Base-by-base conservation (phyloP, 1,284 basidiomycete species). In the Caloboletus inedulis region DNA sequence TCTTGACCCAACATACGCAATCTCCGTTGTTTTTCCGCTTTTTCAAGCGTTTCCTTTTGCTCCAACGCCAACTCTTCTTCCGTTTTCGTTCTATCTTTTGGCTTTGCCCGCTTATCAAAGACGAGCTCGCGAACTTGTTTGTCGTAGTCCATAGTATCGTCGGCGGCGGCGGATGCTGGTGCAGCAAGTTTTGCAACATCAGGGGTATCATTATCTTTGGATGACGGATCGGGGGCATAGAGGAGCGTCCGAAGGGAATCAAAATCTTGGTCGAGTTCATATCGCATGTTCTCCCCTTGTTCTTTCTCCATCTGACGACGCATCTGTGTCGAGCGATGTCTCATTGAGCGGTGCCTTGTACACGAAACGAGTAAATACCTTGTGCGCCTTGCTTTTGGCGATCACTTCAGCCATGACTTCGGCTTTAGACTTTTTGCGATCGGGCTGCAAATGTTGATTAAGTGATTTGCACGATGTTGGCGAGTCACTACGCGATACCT, bases 361-460 rank as follows among this genome's bases (percentile, higher is more conserved):
- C 1, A 33, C 27, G 33, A 16, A 25, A 52, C 7, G 30, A 49
- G 9, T 16, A 43, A 69, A 49, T 57, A 91, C 93, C 77, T 95
- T 98, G 73, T 97, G 84, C 50, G 86, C 84, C 71, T 99, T 99
- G 73, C 93, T 96, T 73, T 99, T 99, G 13, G 94, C 91, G 46
- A 99, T 94, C 47, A 99, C 89, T 71, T 99, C 97, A 1, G 90
- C 84, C 97, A 99, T 99, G 56, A 98, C 92, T 68, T 99, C 95
- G 4, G 91, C 88, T 73, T 98, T 98, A 16, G 87, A 84, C 74
- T 91, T 95, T 71, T 93, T 94, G 55, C 85, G 77, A 43, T 81
- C 81, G 12, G 86, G 87, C 89, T 93, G 59, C 5, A 43, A 23
- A 43, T n/a, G 27, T 33, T 56, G 43, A 60, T 54, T 43, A 31